Evolutionary conservation across 1,139 yeast species (phyloP), one percentile per base, ranked within the genome.

Genomic region (Blastobotrys malaysiensis): DNA sequence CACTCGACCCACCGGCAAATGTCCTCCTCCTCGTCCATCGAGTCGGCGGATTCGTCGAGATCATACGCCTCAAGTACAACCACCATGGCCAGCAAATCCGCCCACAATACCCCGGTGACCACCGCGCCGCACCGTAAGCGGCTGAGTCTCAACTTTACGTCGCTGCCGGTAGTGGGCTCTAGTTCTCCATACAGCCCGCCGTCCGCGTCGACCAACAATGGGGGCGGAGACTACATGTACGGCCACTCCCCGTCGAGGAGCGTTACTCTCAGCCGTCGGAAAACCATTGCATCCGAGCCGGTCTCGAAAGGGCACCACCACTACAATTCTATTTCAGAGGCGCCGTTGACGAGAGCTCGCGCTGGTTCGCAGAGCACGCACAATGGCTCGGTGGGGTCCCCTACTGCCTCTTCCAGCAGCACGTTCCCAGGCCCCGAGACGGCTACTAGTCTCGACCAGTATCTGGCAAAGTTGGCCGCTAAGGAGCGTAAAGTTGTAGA

Each of bases 401-500:
- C n/a, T 31, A 31, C 5, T 13, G 11, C 31, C 3, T 3, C 3
- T 26, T 13, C 7, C 3, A 31, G 39, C 7, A 31, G 39, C 39
- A 31, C 16, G 19, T 9, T 43, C 45, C 21, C 46, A 13, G 46
- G 43, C 4, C 16, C 21, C 22, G 27, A 46, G 16, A 44, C 26
- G 26, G 46, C 52, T 18, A 26, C 31, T 47, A 18, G 51, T 18
- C 55, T 55, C 46, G 65, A 61, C 45, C 49, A 43, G 13, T 63
- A 57, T 53, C 53, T 69, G 50, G 67, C 72, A 24, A 64, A 66
- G 54, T 63, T 71, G 49, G 74, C 74, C 3, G 64, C 69, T 45
- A 66, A 68, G 49, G 73, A 71, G 54, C 65, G 73, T 3, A 61
- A 66, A 19, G 73, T 71, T 14, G 67, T 67, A 18, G 73, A 71